Evolutionary conservation across 2,329 filamentous ascomycete species (phyloP), one percentile per base, ranked within the genome.

Genomic region (Fusarium verrucosum): DNA sequence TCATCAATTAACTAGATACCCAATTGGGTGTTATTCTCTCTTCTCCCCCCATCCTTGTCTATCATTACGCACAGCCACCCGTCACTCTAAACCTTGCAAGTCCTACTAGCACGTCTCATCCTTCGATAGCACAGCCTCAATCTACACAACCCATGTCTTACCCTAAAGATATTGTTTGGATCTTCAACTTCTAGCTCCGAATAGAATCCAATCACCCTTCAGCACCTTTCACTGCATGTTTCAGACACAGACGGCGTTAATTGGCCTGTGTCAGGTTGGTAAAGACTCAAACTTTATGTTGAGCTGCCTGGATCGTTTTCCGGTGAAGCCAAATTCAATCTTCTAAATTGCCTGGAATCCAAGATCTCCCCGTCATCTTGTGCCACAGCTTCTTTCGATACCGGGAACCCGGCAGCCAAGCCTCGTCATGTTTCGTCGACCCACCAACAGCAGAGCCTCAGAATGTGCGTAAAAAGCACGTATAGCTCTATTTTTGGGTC

Each of bases 71-170:
- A 60, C 62, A 59, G 62, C 58, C 62, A 66, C 62, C 43, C 41
- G 42, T 25, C 26, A 28, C 14, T 47, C 41, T 32, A 26, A 37
- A 43, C 26, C 26, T 23, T 20, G 28, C 42, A 46, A 47, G 56
- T 36, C 23, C 37, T 30, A 28, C 28, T 23, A 8, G 28, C 10
- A 32, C 50, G 53, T 43, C 50, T 50, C 51, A 52, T 62, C 52
- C 40, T 58, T 28, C 28, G 41, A 36, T 52, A 50, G 43, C 62
- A 66, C 58, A 66, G 62, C 62, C 62, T 63, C 62, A 58, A 47
- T 28, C 9, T 25, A n/a, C 22, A 14, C 35, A 23, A n/a, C 41
- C 52, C 59, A 65, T 65, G 44, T 46, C 55, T 54, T 54, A 54
- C 47, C 46, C 55, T 64, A 44, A 43, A 45, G 13, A 36, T 2